Evolutionary conservation across 371 early-diverging fungal genomes (phyloP), one percentile per base, ranked within the genome.

Genomic region (Mortierella sp.): DNA sequence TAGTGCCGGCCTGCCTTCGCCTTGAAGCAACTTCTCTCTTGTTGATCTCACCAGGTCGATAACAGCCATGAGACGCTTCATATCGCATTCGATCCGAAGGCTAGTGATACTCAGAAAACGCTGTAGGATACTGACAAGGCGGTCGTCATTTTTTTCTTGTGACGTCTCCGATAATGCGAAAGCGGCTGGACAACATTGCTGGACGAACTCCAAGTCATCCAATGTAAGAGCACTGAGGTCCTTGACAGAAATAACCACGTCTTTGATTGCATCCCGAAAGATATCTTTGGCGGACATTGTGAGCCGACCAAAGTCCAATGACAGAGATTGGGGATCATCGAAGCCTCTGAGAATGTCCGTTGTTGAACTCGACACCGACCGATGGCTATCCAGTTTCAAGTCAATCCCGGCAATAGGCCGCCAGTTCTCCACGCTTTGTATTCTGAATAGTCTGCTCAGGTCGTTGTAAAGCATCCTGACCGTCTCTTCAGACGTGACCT

Each of bases 381-480:
- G n/a, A n/a, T n/a, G n/a, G 19, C 19, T 12, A 21, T 14, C 57
- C 30, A 24, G 38, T 24, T 26, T 47, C 41, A 9, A 67, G 47
- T 21, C 62, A 52, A 7, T 50, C 55, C 24, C 47, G 18, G 8
- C 49, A 41, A 0, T 24, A 23, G 2, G 47, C 51, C 61, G 56
- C 54, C 1, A 24, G 19, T 2, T 55, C n/a, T 27, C 21, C 12
- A 18, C 55, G 1, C 4, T 31, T 34, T 5, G 61, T 21, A 9
- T 56, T 51, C 6, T 46, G 48, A 21, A 55, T 27, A 13, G 13
- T 27, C 51, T 27, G 9, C 13, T 21, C 28, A 67, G 39, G 13
- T n/a, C 46, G 14, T 39, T 24, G 18, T 46, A 67, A 31, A 61
- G 46, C 50, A 49, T 31, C 13, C 14, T 27, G 4, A 24, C 48